Percentiles rank a stretch among this genome's conserved stretches.
phyloP scores from a whole-genome alignment of 2,329 filamentous ascomycete species.

The Helicocarpus griseus region DNA sequence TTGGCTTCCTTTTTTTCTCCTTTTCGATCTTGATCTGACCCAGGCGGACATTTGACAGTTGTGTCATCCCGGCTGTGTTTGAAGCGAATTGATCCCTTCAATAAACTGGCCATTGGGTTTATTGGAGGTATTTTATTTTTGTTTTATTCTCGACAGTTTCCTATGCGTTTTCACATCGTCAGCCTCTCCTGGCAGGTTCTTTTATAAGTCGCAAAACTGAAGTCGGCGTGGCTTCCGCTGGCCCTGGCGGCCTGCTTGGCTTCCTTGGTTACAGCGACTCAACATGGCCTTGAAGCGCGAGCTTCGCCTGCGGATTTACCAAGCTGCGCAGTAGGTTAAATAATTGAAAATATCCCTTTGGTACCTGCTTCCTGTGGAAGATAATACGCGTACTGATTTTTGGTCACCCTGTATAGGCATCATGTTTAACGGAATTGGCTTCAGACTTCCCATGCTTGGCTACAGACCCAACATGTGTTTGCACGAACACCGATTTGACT shows the following conservation, averaged over 20 bases:
- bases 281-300: neutral
- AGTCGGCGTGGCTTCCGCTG: neutral
- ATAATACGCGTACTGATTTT: neutral
- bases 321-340: neutral
- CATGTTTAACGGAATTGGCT: neutral
- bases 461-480: neutral
- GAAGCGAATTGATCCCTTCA: neutral
- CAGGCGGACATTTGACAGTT: neutral
- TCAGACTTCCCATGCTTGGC: neutral
- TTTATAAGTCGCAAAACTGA: constrained; percentile 2
- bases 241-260: constrained; percentile 1
- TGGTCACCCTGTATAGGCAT: neutral
- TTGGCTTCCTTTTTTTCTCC: neutral
- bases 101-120: neutral
- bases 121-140: neutral
- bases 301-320: neutral
- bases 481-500: neutral
- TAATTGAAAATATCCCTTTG: neutral
- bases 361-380: neutral
- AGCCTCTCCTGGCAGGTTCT: neutral
- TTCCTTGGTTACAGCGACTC: neutral
- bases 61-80: neutral
- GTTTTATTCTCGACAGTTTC: neutral
- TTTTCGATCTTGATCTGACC: neutral
- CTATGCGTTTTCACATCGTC: neutral